Evolutionary conservation across 148 eudicot genomes (phyloP), one percentile per base, ranked within the genome.

Genomic region (Amaranthus cruentus): DNA sequence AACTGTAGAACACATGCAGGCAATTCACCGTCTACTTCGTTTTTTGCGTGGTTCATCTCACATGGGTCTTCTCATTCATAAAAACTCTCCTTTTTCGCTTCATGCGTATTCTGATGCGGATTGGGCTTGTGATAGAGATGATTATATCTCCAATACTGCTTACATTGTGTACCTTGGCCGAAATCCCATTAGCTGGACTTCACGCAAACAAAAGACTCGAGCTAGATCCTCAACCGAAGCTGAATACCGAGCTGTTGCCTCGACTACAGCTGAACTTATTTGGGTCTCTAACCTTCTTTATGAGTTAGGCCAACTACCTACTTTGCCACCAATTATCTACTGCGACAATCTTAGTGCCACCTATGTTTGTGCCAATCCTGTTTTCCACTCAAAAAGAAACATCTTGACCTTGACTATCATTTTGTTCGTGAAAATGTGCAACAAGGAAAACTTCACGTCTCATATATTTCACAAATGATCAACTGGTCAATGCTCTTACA

Each of bases 41-140:
- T 70, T 43, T 11, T 7, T 70, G 2, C 13, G 38, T 42, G 73
- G 72, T 14, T 53, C 72, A 3, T 5, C 28, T 3, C 3, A 69
- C 9, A 42, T 53, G 60, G 72, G 72, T 13, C 28, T 55, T 4
- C 5, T 6, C 11, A 5, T 55, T 6, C 62, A 70, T 18, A 56
- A 56, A 21, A n/a, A 55, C 4, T 55, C 73, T 54, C 59, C 59
- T 8, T 38, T 69, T 18, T 18, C 18, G 5, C 1, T 2, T 7
- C 72, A 69, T 21, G 48, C 72, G 5, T 50, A n/a, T 38, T 68
- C 56, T 3, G 71, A 68, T 68, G 71, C 71, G 3, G 71, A 50
- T 21, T 52, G 43, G 47, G 46, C 57, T 15, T 46, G 4, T 9
- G 43, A 18, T 18, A 18, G 18, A 18, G 18, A 18, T 18, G 18